A percentile compares a stretch with the other conserved stretches of the same genome.
Conservation (phyloP, 441 rosid species). For the Kokia cookei region DNA sequence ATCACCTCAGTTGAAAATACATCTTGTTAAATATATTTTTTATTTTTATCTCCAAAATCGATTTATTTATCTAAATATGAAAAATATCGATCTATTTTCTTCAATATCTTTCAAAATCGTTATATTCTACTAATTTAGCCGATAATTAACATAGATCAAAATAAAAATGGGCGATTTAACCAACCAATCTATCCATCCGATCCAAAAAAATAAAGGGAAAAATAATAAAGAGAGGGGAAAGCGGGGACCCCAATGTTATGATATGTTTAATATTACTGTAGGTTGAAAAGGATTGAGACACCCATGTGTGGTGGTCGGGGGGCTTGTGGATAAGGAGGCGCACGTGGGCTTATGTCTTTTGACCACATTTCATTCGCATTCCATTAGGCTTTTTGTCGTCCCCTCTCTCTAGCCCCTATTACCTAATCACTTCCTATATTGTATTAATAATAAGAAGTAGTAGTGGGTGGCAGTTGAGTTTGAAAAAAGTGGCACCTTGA, state of each 20-base stretch:
- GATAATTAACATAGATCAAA: no score
- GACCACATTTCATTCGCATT: constrained; percentile 24
- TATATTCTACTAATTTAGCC: no score
- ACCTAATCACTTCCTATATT: not conserved
- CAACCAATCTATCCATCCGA: no score
- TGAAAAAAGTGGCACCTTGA: not conserved
- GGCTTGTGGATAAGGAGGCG: constrained; percentile 25
- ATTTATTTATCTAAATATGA: no score
- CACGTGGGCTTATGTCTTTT: constrained; percentile 37
- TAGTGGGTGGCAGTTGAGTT: not conserved
- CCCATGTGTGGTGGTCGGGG: constrained; percentile 17
- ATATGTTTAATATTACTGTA: no score
- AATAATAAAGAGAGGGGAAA: not conserved
- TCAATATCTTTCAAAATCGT: no score
- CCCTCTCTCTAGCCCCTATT: not conserved
- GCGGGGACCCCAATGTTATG: not conserved
- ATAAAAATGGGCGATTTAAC: no score
- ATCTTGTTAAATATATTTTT: no score
- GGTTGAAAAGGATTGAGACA: constrained; percentile 10
- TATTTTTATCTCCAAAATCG: no score
- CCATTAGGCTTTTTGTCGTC: not conserved
- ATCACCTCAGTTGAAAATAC: accelerated
- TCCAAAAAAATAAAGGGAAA: no score
- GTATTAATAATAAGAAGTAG: not conserved
- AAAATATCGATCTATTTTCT: accelerated